Evolutionary conservation across 352 stramenopile genomes (phyloP), one percentile per base, ranked within the genome.

Genomic region (Phytophthora pinifolia): DNA sequence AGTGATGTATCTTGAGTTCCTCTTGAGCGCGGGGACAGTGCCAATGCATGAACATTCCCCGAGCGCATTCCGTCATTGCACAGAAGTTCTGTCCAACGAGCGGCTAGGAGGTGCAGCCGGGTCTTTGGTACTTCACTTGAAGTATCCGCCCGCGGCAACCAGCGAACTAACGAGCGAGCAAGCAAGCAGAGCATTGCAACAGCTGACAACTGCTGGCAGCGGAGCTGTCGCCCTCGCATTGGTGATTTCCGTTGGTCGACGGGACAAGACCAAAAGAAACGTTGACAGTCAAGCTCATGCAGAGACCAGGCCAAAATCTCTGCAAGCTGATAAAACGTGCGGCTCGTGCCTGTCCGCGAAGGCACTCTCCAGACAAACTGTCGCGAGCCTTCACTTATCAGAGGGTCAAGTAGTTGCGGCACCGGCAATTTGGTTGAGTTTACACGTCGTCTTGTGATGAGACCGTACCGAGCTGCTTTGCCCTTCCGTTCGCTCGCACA

Each of bases 181-280:
- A 62, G 54, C 58, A 66, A 61, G 58, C 50, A 52, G 51, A 54
- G 31, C 51, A 30, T 45, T 52, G 31, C 31, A 20, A 20, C 44
- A 32, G 52, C 47, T 17, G 39, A 52, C 58, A 62, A 42, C 45
- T 56, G 45, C 22, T 44, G 18, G 38, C n/a, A 29, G 29, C 15
- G 22, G 58, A 66, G 58, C 44, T 66, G 58, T 54, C 58, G 51
- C 43, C 34, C 51, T 61, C 50, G 58, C 22, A 66, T 66, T 65
- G 57, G 58, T 61, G 58, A 54, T 50, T 54, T 56, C 38, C 20
- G 48, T 41, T 20, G 41, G 31, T 38, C 37, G 18, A 17, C 48
- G 59, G 46, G 59, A 34, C 36, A 46, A 41, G 44, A 29, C 38
- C 22, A 52, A 67, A 55, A 67, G 53, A 67, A 67, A 67, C 59